Evolutionary conservation across 2,329 filamentous ascomycete genomes (phyloP).

Genomic region (Colletotrichum nymphaeae): DNA sequence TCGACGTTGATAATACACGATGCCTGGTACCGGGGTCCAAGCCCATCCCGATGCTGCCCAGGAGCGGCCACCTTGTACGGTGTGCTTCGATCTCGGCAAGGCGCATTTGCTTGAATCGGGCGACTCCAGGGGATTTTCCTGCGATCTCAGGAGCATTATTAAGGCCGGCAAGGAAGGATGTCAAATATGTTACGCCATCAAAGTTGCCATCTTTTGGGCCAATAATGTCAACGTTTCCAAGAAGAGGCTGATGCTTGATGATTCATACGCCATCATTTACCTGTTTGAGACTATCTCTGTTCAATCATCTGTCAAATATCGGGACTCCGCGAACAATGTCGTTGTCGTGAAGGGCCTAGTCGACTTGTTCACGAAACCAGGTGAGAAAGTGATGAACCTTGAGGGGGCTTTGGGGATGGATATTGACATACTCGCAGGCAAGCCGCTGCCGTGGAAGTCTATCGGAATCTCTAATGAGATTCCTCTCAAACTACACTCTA

Average conservation of each 20-base stretch:
- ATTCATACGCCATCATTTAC: neutral
- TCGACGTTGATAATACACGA: neutral
- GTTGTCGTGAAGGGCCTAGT: neutral
- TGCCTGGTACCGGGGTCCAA: neutral
- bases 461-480: neutral
- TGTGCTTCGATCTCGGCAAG: neutral
- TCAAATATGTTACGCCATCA: conserved; percentile 23
- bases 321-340: neutral
- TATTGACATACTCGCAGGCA: neutral
- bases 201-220: neutral
- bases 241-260: neutral
- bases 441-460: conserved; percentile 3
- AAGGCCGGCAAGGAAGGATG: conserved; percentile 11
- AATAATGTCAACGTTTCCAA: neutral
- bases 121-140: neutral
- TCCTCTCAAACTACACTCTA: neutral
- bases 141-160: neutral
- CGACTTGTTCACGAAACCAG: conserved; percentile 16
- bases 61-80: neutral
- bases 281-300: neutral
- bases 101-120: neutral
- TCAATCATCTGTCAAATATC: too few relatives aligned
- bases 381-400: neutral
- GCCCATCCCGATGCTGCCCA: neutral
- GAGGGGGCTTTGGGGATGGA: neutral